These are phyloP conservation scores for Euphorbia lathyris DNA, from an alignment of 345 rosid species.

Conservation along the genomic window DNA sequence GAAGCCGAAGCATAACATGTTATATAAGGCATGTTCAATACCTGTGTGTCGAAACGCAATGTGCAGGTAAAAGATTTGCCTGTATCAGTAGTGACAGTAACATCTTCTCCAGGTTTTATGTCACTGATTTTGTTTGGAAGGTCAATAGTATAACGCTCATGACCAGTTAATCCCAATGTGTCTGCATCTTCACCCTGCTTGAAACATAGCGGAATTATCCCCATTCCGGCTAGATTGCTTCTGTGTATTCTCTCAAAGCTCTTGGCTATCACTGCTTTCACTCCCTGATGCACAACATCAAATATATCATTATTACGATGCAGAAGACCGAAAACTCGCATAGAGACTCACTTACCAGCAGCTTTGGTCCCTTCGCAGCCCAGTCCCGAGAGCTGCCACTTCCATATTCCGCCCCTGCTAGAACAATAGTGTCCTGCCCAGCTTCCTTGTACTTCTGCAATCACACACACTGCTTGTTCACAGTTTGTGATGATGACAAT, in stretches of 20 bases:
- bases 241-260: slow-evolving; percentile 98
- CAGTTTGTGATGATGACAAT: background rate
- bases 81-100: slow-evolving; percentile 63
- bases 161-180: slow-evolving; percentile 81
- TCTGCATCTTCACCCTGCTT: slow-evolving; percentile 93
- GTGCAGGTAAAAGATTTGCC: slow-evolving; percentile 93
- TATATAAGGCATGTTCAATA: slow-evolving; percentile 15
- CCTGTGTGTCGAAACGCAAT: slow-evolving; percentile 96
- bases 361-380: slow-evolving; percentile 32
- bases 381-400: slow-evolving; percentile 36
- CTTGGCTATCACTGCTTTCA: slow-evolving; percentile 93
- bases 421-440: slow-evolving; percentile 22
- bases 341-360: slow-evolving; percentile 11
- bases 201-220: slow-evolving; percentile 89
- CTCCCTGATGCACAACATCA: slow-evolving; percentile 52
- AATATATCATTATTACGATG: background rate
- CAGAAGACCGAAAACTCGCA: background rate
- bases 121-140: slow-evolving; percentile 66
- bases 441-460: slow-evolving; percentile 70
- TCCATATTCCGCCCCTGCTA: slow-evolving; percentile 32
- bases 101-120: slow-evolving; percentile 93
- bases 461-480: background rate
- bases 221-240: slow-evolving; percentile 98
- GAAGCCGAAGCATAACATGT: too few species aligned
- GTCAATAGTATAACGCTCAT: slow-evolving; percentile 78